Conservation (phyloP, 768 basidiomycete genomes). For the Leccinellum luteum region DNA sequence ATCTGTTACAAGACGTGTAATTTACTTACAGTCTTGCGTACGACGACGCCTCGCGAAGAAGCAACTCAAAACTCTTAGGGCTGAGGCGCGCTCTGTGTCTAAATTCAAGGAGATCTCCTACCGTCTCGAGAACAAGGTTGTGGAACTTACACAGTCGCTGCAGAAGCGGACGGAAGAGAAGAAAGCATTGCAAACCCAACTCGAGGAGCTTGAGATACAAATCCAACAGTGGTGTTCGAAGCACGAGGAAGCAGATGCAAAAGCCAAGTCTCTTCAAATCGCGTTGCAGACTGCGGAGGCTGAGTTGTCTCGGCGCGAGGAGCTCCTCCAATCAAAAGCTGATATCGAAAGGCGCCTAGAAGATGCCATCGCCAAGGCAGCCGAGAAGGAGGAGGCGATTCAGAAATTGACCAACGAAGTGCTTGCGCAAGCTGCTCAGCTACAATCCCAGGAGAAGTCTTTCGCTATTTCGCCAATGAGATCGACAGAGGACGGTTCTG, state of each 20-base stretch:
- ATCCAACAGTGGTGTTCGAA: constrained; percentile 81
- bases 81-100: constrained; percentile 94
- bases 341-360: constrained; percentile 80
- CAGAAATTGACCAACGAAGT: constrained; percentile 80
- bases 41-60: constrained; percentile 85
- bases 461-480: constrained; percentile 63
- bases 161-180: constrained; percentile 90
- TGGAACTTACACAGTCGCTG: constrained; percentile 92
- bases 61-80: constrained; percentile 77
- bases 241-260: constrained; percentile 82
- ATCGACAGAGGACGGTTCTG: constrained; percentile 78
- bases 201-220: constrained; percentile 80
- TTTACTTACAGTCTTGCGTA: constrained; percentile 89
- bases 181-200: constrained; percentile 76
- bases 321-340: constrained; percentile 70
- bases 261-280: constrained; percentile 67
- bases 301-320: constrained; percentile 69
- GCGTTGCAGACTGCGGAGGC: constrained; percentile 70
- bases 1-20: constrained; percentile 64
- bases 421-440: constrained; percentile 62
- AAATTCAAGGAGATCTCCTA: constrained; percentile 99
- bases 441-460: constrained; percentile 74
- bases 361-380: constrained; percentile 66
- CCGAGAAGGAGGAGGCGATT: constrained; percentile 84
- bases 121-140: constrained; percentile 96